Evolutionary conservation across 805 yeast species (phyloP), one percentile per base, ranked within the genome.

Genomic region (Diddensiella santjacobensis): DNA sequence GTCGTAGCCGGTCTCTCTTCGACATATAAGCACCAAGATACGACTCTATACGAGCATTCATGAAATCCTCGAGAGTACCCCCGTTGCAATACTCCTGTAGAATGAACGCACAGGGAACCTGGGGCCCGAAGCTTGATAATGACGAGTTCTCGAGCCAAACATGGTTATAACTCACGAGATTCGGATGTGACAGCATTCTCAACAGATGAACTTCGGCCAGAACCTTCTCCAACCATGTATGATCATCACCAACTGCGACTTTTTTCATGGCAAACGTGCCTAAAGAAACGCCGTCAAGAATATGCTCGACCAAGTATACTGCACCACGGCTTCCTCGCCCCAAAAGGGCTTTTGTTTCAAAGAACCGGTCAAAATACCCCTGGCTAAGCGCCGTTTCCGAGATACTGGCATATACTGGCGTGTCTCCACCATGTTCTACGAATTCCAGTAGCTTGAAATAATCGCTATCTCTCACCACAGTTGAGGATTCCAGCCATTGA

Each of bases 11-110:
- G 20, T 61, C 58, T 35, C 62, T 60, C 22, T 62, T 59, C 3
- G 47, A 24, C 18, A 40, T 47, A 13, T 63, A 56, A 18, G 15
- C 36, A 22, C 19, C 26, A 8, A n/a, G 13, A 22, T 24, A 37
- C 3, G 20, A 6, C 8, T 8, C 6, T 15, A 26, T 11, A 6
- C 20, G 26, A 4, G 24, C 24, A 17, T 37, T 24, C 22, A 84
- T 71, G 54, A 83, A 73, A 46, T 81, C 85, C 58, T 89, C 96
- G 48, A 89, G 65, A 37, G 87, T 87, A 0, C 96, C 96, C 13
- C 96, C 96, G 44, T 80, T 83, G 60, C 96, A 89, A 61, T 84
- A 89, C 60, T 89, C 96, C 63, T 86, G 91, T 11, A 89, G 68
- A 6, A 89, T 84, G 58, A 80, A 89, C 3, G 89, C 87, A 62